These are phyloP conservation scores for Epipyxis sp. DNA, from an alignment of 108 stramenopile genomes.

Conservation along the genomic window DNA sequence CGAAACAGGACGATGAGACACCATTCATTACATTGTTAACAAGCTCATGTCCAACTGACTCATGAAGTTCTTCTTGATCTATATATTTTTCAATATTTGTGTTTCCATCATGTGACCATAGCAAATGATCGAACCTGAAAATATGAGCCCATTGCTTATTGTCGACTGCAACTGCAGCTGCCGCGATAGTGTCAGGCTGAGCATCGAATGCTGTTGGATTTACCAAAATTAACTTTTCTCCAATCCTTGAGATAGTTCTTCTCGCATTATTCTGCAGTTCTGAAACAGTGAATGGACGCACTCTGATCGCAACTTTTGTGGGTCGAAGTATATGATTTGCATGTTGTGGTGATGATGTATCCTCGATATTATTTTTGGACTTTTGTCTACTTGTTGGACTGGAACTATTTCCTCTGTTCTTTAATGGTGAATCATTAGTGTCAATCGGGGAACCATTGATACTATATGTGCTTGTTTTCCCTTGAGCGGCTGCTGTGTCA, in stretches of 20 bases:
- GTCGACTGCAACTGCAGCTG: constrained; percentile 9
- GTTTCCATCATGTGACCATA: constrained; percentile 2
- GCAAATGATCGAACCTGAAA: constrained; percentile 9
- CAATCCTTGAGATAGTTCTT: background rate
- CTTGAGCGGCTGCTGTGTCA: no score
- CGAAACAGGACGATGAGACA: constrained; percentile 3
- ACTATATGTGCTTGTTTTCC: no score
- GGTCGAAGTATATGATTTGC: no score
- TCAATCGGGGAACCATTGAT: no score
- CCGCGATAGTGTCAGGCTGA: constrained; percentile 21
- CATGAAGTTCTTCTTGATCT: constrained; percentile 14
- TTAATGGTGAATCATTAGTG: no score
- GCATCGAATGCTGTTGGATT: constrained; percentile 27
- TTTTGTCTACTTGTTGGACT: no score
- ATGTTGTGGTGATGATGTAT: no score
- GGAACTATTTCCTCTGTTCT: no score
- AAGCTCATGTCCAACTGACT: constrained; percentile 2
- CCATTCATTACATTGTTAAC: constrained; percentile 24
- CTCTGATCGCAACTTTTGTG: background rate
- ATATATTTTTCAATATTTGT: background rate
- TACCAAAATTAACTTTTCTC: background rate
- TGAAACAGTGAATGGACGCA: background rate
- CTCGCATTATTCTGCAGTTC: background rate
- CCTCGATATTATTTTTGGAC: no score
- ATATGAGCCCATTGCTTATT: constrained; percentile 17